phyloP scores from a whole-genome alignment of 805 yeast genomes.

The Tetrapisispora phaffii region DNA sequence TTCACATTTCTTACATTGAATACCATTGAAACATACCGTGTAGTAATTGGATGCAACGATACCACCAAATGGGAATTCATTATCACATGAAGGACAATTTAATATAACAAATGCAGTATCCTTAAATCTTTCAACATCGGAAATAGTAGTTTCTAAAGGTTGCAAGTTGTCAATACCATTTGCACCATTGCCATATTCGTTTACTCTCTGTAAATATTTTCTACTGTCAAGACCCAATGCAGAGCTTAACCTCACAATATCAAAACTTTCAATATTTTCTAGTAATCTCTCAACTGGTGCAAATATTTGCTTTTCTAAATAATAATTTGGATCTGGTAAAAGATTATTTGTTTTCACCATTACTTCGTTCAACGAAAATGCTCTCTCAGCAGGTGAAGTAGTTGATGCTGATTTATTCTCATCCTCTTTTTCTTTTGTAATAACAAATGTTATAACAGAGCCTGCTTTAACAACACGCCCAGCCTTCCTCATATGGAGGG shows the following conservation, averaged over 20 bases:
- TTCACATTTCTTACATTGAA: slow-evolving; percentile 58
- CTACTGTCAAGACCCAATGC: slow-evolving; percentile 69
- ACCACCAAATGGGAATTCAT: slow-evolving; percentile 62
- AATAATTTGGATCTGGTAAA: slow-evolving; percentile 66
- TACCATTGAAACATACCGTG: slow-evolving; percentile 54
- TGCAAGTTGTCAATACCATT: slow-evolving; percentile 37
- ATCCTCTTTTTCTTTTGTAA: slow-evolving; percentile 42
- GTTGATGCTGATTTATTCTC: slow-evolving; percentile 13
- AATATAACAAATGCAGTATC: slow-evolving; percentile 47
- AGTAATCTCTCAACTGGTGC: slow-evolving; percentile 85
- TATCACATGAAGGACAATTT: slow-evolving; percentile 50
- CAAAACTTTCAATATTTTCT: slow-evolving; percentile 80
- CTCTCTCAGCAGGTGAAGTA: slow-evolving; percentile 42
- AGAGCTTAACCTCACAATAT: slow-evolving; percentile 64
- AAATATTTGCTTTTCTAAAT: slow-evolving; percentile 78
- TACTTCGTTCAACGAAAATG: slow-evolving; percentile 72
- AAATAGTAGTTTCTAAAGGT: slow-evolving; percentile 72
- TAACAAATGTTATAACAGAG: slow-evolving; percentile 78
- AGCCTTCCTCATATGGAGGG: slow-evolving; percentile 63
- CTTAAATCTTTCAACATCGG: slow-evolving; percentile 76
- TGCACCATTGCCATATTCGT: slow-evolving; percentile 20
- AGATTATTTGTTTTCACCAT: slow-evolving; percentile 40
- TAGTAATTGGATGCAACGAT: slow-evolving; percentile 54
- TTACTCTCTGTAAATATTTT: slow-evolving; percentile 39
- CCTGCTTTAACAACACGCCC: slow-evolving; percentile 87